Conservation (phyloP, 331 rosid species). For the Malus hybrid region DNA sequence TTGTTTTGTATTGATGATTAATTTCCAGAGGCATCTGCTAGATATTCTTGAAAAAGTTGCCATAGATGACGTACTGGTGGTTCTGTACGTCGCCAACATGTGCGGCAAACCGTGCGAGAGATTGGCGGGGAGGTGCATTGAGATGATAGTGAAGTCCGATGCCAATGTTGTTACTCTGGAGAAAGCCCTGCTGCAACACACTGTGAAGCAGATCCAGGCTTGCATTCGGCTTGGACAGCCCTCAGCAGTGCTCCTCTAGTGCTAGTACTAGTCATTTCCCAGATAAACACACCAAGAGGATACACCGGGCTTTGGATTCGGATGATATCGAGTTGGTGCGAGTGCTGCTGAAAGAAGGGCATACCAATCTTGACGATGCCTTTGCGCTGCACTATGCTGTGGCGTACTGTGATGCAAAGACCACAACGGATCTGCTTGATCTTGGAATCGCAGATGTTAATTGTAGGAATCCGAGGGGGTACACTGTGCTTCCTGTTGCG, state of each 20-base stretch:
- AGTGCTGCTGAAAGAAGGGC: constrained; percentile 54
- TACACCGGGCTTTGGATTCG: constrained; percentile 60
- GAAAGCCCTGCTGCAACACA: constrained; percentile 32
- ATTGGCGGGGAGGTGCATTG: constrained; percentile 25
- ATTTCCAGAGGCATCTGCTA: constrained; percentile 40
- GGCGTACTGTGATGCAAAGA: constrained; percentile 55
- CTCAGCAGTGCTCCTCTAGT: background rate
- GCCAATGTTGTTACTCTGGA: constrained; percentile 38
- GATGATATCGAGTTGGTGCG: constrained; percentile 56
- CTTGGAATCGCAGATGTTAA: constrained; percentile 53
- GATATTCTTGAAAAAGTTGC: constrained; percentile 36
- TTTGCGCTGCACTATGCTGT: constrained; percentile 59
- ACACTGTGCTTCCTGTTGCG: constrained; percentile 51
- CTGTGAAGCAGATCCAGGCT: constrained; percentile 34
- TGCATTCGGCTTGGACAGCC: constrained; percentile 18
- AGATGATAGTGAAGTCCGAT: constrained; percentile 35
- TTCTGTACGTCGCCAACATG: constrained; percentile 39
- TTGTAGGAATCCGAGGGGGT: constrained; percentile 41
- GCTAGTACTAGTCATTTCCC: constrained; percentile 1
- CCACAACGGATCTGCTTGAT: constrained; percentile 52
- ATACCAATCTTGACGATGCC: constrained; percentile 52
- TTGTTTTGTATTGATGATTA: constrained; percentile 6
- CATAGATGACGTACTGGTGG: constrained; percentile 40
- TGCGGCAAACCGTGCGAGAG: constrained; percentile 38
- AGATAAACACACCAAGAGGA: constrained; percentile 50